Percentiles rank a stretch among this genome's conserved stretches.
phyloP scores from a whole-genome alignment of 495 filamentous ascomycete species.

The Xylaria palmicola region DNA sequence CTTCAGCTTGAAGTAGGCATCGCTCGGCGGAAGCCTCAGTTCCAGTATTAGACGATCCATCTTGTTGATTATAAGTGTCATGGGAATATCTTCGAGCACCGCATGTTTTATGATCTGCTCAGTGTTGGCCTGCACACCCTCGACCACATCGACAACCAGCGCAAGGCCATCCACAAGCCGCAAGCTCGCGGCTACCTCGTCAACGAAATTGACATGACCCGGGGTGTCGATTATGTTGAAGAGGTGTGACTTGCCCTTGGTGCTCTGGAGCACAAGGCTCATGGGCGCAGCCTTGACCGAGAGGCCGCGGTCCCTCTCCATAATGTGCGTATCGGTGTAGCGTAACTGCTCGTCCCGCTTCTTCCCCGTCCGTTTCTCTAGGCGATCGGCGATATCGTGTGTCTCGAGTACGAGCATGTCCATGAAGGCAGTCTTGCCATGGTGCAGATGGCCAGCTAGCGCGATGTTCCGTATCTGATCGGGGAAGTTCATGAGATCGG shows the following conservation, averaged over 20 bases:
- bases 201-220: constrained; percentile 96
- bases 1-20: constrained; percentile 98
- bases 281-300: constrained; percentile 94
- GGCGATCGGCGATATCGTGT: constrained; percentile 74
- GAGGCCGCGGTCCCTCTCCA: constrained; percentile 88
- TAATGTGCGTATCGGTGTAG: constrained; percentile 87
- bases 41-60: constrained; percentile 94
- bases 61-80: constrained; percentile 93
- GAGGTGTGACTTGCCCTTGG: constrained; percentile 92
- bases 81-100: constrained; percentile 82
- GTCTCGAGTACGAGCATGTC: constrained; percentile 97
- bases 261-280: constrained; percentile 84
- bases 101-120: constrained; percentile 97
- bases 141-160: constrained; percentile 94
- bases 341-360: constrained; percentile 86
- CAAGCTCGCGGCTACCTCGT: constrained; percentile 87
- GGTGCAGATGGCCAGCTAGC: constrained; percentile 88
- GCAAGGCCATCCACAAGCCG: constrained; percentile 90
- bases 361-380: constrained; percentile 76
- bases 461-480: constrained; percentile 92
- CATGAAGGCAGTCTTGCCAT: constrained; percentile 97
- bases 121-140: constrained; percentile 94
- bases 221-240: constrained; percentile 95
- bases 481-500: constrained; percentile 93
- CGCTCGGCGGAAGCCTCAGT: constrained; percentile 88